Evolutionary conservation across 345 rosid genomes (phyloP).

Genomic region (Isatis tinctoria): DNA sequence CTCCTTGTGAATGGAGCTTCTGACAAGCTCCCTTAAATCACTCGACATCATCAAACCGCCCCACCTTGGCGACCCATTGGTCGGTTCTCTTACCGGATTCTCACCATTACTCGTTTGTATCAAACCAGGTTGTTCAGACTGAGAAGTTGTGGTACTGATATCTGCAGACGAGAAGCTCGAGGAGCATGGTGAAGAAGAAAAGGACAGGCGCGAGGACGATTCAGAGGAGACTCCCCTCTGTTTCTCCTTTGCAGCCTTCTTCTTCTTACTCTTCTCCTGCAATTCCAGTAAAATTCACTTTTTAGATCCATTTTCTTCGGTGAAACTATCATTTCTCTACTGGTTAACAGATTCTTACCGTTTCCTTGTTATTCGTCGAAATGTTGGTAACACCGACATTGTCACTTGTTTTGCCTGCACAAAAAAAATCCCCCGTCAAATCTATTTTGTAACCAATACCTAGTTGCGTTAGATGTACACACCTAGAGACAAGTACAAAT

Average conservation of each 20-base stretch:
- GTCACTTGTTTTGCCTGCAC: conserved; percentile 50
- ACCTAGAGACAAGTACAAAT: not conserved
- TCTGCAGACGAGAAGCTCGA: conserved; percentile 71
- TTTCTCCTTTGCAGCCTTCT: conserved; percentile 47
- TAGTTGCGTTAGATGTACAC: not conserved
- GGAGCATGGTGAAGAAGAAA: conserved; percentile 75
- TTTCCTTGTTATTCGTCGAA: conserved; percentile 36
- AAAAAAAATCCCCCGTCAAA: not conserved
- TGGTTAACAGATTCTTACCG: conserved; percentile 37
- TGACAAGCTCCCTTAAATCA: conserved; percentile 55
- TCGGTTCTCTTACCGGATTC: conserved; percentile 17
- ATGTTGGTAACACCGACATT: conserved; percentile 33
- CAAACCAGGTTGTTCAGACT: conserved; percentile 38
- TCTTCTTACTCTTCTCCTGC: conserved; percentile 57
- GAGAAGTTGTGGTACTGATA: conserved; percentile 46
- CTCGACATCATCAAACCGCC: conserved; percentile 34
- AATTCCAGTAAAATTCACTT: conserved; percentile 17
- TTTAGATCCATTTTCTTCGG: not conserved
- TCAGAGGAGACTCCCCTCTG: conserved; percentile 55
- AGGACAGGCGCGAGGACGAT: conserved; percentile 53
- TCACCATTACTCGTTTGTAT: conserved; percentile 31
- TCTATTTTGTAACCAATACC: conserved; percentile 4
- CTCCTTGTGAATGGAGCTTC: conserved; percentile 61
- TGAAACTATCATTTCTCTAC: not conserved
- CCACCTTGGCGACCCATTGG: conserved; percentile 35